These are phyloP conservation scores for Termitomyces titanicus DNA, from an alignment of 768 basidiomycete species.

Conservation along the genomic window DNA sequence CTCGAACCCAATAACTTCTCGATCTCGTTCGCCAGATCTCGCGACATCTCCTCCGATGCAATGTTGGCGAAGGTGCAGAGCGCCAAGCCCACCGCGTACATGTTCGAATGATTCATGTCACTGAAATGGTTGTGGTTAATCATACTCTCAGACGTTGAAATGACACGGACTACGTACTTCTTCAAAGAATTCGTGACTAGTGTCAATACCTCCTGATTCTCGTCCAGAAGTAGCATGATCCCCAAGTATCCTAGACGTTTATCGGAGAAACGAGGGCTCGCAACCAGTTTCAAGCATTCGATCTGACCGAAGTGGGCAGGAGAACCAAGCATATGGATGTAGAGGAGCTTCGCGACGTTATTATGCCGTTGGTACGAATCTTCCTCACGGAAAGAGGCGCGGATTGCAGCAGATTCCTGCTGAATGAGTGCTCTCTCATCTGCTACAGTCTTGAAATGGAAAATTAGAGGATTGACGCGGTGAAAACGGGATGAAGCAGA, in stretches of 20 bases:
- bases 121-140: conserved; percentile 34
- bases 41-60: conserved; percentile 98
- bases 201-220: conserved; percentile 96
- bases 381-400: conserved; percentile 96
- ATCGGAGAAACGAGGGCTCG: conserved; percentile 92
- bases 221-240: conserved; percentile 96
- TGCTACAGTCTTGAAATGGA: conserved; percentile 75
- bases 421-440: conserved; percentile 97
- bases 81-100: conserved; percentile 97
- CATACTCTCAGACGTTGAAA: background rate
- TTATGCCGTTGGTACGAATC: conserved; percentile 94
- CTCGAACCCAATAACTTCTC: conserved; percentile 96
- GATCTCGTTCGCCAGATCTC: conserved; percentile 96
- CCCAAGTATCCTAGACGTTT: conserved; percentile 96
- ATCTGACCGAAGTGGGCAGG: conserved; percentile 99
- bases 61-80: conserved; percentile 99
- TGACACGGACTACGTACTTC: conserved; percentile 57
- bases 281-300: conserved; percentile 92
- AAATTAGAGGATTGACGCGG: conserved; percentile 14
- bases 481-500: conserved; percentile 23
- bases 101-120: conserved; percentile 99
- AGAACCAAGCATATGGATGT: conserved; percentile 98
- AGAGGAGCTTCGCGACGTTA: conserved; percentile 96
- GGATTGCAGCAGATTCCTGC: conserved; percentile 95
- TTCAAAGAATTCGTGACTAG: conserved; percentile 98